Evolutionary conservation across 345 rosid genomes (phyloP).

Genomic region (Pistacia atlantica): DNA sequence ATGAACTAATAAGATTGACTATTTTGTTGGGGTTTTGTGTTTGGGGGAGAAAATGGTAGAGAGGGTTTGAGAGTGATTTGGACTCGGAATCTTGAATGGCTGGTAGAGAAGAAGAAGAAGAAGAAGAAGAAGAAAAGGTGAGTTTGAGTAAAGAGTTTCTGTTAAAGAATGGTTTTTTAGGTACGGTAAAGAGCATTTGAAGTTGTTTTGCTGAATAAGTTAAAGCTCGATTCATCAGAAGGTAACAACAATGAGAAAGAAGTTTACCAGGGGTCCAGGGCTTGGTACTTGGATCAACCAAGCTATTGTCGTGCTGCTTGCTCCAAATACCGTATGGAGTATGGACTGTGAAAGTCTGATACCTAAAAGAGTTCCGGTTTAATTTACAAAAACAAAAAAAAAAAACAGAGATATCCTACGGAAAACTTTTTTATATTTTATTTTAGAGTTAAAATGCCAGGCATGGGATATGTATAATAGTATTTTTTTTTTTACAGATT

Average conservation of each 20-base stretch:
- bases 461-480: no score
- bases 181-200: background rate
- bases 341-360: background rate
- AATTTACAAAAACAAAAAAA: no score
- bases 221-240: background rate
- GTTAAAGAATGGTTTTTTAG: background rate
- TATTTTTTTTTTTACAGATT: no score
- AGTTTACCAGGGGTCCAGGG: background rate
- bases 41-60: conserved; percentile 56
- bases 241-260: background rate
- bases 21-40: conserved; percentile 64
- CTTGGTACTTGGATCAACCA: background rate
- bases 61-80: conserved; percentile 45
- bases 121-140: conserved; percentile 30
- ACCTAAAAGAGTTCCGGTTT: no score
- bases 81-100: conserved; percentile 15
- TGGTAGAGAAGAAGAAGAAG: conserved; percentile 43
- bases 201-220: background rate
- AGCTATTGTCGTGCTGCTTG: background rate
- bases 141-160: background rate
- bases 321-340: background rate
- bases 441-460: no score
- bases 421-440: no score
- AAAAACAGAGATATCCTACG: no score
- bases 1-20: conserved; percentile 54